Base-by-base conservation (phyloP, 1,284 basidiomycete genomes). In the Microbotryum scabiosae region DNA sequence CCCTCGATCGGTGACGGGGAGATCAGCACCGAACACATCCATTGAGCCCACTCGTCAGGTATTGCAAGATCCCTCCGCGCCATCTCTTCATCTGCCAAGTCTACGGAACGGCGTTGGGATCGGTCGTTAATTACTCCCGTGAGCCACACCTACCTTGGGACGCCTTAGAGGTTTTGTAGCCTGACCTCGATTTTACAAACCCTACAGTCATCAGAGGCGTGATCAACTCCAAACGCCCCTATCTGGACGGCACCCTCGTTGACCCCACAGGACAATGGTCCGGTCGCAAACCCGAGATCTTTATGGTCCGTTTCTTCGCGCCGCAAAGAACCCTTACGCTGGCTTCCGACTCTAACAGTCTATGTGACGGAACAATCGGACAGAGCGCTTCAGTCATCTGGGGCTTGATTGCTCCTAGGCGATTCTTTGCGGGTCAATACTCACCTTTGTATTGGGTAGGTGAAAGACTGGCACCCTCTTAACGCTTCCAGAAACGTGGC, bases 211-310 rank as follows among this genome's bases (percentile, higher is more conserved):
- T 73, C 54, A 60, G 65, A 32, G 65, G 66, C 1, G 69, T 73
- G 45, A 71, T 73, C 44, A 65, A 60, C 5, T 44, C 67, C 5
- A 73, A 73, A 41, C 62, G 71, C n/a, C 67, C 66, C 3, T 78
- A 73, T 62, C 65, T 78, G 21, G 76, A 77, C 58, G 76, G 77
- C 2, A 72, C 71, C 7, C 51, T 74, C 18, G 67, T 71, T 26
- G 75, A 77, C 52, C 76, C 76, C 10, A 74, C 73, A 1, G 72
- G 74, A 2, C 75, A 76, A 59, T 76, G 74, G 74, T 72, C 71
- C 45, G 74, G 73, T 2, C 26, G 67, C 9, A 50, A 59, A 18
- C 65, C 62, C 9, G 62, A 64, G 52, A 68, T 67, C 45, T 69
- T 69, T 54, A 65, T 64, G 49, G 36, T 41, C 14, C 36, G 36